Evolutionary conservation across 2,329 filamentous ascomycete genomes (phyloP).

Genomic region (Cladophialophora carrionii): DNA sequence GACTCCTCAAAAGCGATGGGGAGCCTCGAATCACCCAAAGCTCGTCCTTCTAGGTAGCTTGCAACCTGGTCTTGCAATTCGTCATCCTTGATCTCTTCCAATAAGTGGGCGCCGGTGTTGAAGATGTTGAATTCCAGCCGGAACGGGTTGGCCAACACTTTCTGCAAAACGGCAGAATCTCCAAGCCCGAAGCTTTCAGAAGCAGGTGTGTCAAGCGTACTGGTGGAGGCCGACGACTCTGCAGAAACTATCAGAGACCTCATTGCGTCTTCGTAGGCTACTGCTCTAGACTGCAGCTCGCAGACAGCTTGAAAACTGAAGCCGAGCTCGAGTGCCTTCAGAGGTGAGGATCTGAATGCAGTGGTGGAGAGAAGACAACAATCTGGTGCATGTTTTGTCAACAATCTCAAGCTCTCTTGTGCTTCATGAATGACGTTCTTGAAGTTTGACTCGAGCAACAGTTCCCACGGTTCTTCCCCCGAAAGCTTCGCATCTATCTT

Average conservation of each 20-base stretch:
- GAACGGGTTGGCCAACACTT: conserved; percentile 14
- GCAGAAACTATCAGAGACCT: conserved; percentile 12
- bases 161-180: not conserved
- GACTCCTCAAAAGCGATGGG: conserved; percentile 26
- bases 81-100: conserved; percentile 12
- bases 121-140: conserved; percentile 21
- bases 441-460: conserved; percentile 14
- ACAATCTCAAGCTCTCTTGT: conserved; percentile 23
- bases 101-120: not conserved
- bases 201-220: conserved; percentile 7
- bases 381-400: conserved; percentile 19
- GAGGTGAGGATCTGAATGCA: conserved; percentile 4
- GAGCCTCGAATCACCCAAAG: conserved; percentile 23
- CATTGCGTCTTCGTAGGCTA: conserved; percentile 28
- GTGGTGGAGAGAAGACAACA: conserved; percentile 19
- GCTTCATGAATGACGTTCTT: conserved; percentile 17
- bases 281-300: conserved; percentile 16
- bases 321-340: conserved; percentile 18
- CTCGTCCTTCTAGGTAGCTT: conserved; percentile 12
- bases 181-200: conserved; percentile 14
- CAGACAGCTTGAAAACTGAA: conserved; percentile 21
- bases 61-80: conserved; percentile 21
- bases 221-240: conserved; percentile 12
- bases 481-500: not conserved
- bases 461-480: conserved; percentile 1